Evolutionary conservation across 345 rosid genomes (phyloP).

Genomic region (Heritiera littoralis): DNA sequence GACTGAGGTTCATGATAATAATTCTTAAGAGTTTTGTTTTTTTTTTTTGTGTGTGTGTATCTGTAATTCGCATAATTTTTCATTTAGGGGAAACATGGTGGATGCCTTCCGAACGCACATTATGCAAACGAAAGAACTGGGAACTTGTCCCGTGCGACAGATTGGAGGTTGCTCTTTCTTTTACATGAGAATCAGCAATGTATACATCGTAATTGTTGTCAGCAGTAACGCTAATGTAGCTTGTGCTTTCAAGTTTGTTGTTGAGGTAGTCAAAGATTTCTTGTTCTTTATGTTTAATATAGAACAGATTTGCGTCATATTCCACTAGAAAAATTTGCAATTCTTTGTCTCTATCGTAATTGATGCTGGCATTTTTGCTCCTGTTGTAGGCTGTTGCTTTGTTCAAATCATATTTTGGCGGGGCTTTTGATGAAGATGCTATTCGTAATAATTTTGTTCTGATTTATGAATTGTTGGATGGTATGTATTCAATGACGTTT

Average conservation of each 20-base stretch:
- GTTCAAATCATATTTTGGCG: constrained; percentile 97
- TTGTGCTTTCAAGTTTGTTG: constrained; percentile 97
- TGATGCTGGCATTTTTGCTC: constrained; percentile 15
- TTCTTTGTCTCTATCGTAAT: background rate
- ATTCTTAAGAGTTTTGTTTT: background rate
- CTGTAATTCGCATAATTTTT: background rate
- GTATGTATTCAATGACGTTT: constrained; percentile 37
- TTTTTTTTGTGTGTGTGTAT: background rate
- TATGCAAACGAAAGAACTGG: constrained; percentile 98
- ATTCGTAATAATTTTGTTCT: constrained; percentile 93
- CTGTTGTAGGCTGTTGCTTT: constrained; percentile 80
- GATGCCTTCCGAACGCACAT: constrained; percentile 98
- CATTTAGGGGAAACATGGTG: constrained; percentile 92
- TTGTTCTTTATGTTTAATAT: background rate
- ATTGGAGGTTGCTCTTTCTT: constrained; percentile 98
- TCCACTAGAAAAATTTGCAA: background rate
- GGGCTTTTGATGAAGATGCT: constrained; percentile 99
- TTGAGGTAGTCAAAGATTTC: constrained; percentile 57
- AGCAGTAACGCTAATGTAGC: constrained; percentile 99
- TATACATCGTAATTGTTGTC: constrained; percentile 94
- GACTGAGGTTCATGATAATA: background rate
- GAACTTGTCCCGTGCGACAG: constrained; percentile 96
- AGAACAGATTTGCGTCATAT: background rate
- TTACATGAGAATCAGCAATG: constrained; percentile 98
- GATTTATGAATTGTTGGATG: constrained; percentile 95